Base-by-base conservation (phyloP, 1,284 basidiomycete species). In the Ustilago xerochloae region DNA sequence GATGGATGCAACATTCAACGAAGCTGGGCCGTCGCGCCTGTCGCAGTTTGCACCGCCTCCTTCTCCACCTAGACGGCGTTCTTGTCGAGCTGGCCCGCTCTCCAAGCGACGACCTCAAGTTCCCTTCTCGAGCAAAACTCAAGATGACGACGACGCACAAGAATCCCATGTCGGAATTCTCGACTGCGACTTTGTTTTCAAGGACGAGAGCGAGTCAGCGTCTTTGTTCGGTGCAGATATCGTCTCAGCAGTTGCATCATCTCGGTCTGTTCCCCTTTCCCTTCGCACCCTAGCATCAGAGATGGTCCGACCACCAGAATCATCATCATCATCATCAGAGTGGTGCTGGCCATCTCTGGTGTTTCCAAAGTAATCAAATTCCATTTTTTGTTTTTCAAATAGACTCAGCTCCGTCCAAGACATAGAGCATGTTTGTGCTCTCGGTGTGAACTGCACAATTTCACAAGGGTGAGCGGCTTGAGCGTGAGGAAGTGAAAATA, bases 261-360 rank as follows among this genome's bases (percentile, higher is more conserved):
- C 51, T 39, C 56, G 66, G 28, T 59, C 16, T 12, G 20, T 63
- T 15, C 56, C 48, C 48, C 39, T 60, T 48, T 51, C 46, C 29
- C 51, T 60, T 4, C 66, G 61, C 24, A 20, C 56, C 1, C 46
- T 73, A 61, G 56, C 64, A 45, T 73, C 70, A 68, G 64, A 73
- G 64, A 73, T 73, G 70, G 70, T 73, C 22, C 64, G 70, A n/a
- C 70, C 70, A 41, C 70, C 70, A 68, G 70, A 73, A 50, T 20
- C 26, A 38, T 33, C 20, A 20, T 13, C 29, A 20, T 28, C 43
- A 10, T 29, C 45, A 35, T 32, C 38, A 13, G 30, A 41, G 41
- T 41, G 35, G 33, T 52, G 48, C 45, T 35, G 57, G 32, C 52
- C 60, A 35, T 38, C 52, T 47, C 33, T 43, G 36, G 22, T 36